A percentile compares a stretch with the other conserved stretches of the same genome.
phyloP scores from a whole-genome alignment of 2,329 filamentous ascomycete genomes.

The Colletotrichum nymphaeae region DNA sequence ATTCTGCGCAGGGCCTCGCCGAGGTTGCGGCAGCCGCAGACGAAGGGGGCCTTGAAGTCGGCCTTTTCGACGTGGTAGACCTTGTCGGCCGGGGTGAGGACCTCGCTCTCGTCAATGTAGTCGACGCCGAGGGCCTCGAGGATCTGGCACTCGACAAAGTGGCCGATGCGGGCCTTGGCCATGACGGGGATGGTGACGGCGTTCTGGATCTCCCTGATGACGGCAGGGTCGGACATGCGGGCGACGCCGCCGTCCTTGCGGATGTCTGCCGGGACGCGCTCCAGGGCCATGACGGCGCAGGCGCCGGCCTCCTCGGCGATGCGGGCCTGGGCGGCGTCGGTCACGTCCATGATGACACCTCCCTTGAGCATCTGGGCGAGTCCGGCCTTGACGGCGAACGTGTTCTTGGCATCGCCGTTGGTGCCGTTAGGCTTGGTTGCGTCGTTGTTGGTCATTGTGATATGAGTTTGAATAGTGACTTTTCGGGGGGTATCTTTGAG shows the following conservation, averaged over 20 bases:
- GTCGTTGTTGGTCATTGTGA: conserved; percentile 29
- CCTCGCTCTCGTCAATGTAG: conserved; percentile 98
- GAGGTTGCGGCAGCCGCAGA: conserved; percentile 94
- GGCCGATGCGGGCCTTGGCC: conserved; percentile 97
- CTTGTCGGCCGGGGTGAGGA: conserved; percentile 93
- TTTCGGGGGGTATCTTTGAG: not conserved
- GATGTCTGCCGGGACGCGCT: conserved; percentile 97
- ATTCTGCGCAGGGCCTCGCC: conserved; percentile 93
- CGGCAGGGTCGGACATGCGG: conserved; percentile 93
- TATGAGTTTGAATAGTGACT: not conserved
- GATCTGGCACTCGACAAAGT: conserved; percentile 99
- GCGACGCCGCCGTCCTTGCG: conserved; percentile 91
- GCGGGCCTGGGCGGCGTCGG: conserved; percentile 91
- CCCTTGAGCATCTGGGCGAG: conserved; percentile 98
- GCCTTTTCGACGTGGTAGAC: conserved; percentile 92
- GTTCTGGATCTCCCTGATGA: conserved; percentile 96
- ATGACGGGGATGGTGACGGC: conserved; percentile 98
- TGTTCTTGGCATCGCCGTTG: conserved; percentile 49
- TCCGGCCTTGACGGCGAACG: conserved; percentile 93
- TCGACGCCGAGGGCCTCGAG: conserved; percentile 94
- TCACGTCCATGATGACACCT: conserved; percentile 99
- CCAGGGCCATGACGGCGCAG: conserved; percentile 97
- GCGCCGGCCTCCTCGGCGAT: conserved; percentile 98
- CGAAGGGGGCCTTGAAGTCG: conserved; percentile 86
- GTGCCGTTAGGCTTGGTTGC: conserved; percentile 30